Evolutionary conservation across 2,329 filamentous ascomycete species (phyloP), one percentile per base, ranked within the genome.

Genomic region (Calonectria fujianensis): DNA sequence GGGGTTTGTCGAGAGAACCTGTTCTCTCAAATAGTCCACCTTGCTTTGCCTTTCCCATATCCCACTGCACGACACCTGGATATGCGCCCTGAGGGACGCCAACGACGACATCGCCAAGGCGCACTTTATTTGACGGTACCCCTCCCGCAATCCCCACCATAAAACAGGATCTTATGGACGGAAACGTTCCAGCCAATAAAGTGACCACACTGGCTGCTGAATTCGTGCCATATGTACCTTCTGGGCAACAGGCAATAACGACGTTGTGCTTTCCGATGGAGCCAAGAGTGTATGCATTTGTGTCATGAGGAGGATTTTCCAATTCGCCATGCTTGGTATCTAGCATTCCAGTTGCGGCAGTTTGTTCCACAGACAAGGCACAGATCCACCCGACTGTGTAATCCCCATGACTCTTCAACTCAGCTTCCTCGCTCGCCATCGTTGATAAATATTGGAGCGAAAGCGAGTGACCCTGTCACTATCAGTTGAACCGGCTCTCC

Each of bases 61-160:
- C 45, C 45, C 45, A 48, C n/a, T 48, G 45, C n/a, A 48, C 45
- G n/a, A 48, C 45, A 13, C 45, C 45, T 48, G 45, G 45, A 48
- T 48, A 24, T 48, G 10, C 13, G 9, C 45, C 45, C 45, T 48
- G 45, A 24, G 45, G 45, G 24, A 48, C 45, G 6, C 45, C 45
- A 48, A 48, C n/a, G n/a, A 48, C n/a, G 18, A 48, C 45, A 10
- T 48, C 45, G 13, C 45, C 45, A 48, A 48, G 45, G 13, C 45
- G 45, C 45, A 48, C 45, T 48, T 48, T 48, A n/a, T 24, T 48
- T 24, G 45, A 24, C n/a, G 45, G 45, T 11, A 48, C 24, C 6
- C 45, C 45, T 24, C 45, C 45, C 18, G n/a, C 45, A 24, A 48
- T 48, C 13, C 45, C 45, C 7, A 48, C n/a, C 45, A 48, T 48